phyloP scores from a whole-genome alignment of 2,329 filamentous ascomycete species.

The Chaetomium strumarium region DNA sequence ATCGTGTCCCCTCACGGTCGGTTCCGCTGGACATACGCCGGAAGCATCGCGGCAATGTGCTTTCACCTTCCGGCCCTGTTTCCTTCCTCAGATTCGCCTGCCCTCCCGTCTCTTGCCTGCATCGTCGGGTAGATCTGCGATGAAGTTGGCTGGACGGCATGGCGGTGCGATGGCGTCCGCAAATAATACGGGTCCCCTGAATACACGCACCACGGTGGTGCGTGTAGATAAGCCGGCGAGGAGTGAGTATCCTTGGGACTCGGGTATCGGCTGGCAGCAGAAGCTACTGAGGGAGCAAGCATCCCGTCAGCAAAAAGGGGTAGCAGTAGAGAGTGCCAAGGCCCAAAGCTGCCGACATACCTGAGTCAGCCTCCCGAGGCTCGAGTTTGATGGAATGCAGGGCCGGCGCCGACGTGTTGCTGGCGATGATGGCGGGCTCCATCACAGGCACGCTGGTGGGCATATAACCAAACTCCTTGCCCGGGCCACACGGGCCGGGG shows the following conservation, averaged over 20 bases:
- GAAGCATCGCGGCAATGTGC: too few species aligned
- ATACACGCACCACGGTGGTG: not conserved
- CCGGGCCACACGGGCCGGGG: slow-evolving; percentile 1
- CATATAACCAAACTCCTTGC: slow-evolving; percentile 6
- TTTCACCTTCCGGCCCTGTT: too few species aligned
- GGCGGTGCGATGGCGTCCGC: not conserved
- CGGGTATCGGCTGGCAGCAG: not conserved
- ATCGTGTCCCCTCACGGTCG: too few species aligned
- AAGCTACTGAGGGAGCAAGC: not conserved
- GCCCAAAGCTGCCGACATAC: not conserved
- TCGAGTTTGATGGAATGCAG: not conserved
- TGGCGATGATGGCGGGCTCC: not conserved
- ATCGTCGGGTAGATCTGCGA: too few species aligned
- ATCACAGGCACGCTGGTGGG: slow-evolving; percentile 1
- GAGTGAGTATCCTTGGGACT: not conserved
- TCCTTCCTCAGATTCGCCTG: too few species aligned
- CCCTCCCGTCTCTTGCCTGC: too few species aligned
- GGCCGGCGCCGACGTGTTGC: not conserved
- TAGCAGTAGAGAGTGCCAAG: not conserved
- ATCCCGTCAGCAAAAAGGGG: not conserved
- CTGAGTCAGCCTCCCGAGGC: slow-evolving; percentile 1
- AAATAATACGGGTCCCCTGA: not conserved
- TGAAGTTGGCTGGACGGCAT: too few species aligned
- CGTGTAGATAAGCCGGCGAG: not conserved
- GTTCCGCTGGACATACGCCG: too few species aligned